Percentiles rank a stretch among this genome's conserved stretches.
phyloP scores from a whole-genome alignment of 306 rosid species.

The Vigna nakashimae region DNA sequence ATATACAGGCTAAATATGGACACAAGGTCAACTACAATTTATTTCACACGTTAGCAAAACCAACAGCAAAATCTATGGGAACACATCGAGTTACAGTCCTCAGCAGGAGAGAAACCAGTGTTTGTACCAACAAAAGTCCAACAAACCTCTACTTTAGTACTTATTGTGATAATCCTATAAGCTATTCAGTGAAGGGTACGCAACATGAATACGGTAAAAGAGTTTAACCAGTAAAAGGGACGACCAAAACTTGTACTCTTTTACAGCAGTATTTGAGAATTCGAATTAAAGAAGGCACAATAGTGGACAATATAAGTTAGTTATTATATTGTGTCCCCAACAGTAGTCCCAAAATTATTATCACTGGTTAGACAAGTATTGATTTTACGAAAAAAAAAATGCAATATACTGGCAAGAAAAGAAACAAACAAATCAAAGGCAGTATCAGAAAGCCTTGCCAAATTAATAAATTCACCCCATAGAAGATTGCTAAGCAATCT shows the following conservation, averaged over 20 bases:
- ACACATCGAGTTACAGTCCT: background rate
- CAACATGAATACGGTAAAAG: background rate
- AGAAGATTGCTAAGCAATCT: constrained; percentile 9
- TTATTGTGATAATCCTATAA: background rate
- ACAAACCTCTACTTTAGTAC: background rate
- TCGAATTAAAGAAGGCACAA: background rate
- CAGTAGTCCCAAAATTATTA: background rate
- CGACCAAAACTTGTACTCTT: background rate
- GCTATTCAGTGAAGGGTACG: constrained; percentile 4
- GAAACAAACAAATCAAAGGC: background rate
- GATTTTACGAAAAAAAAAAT: background rate
- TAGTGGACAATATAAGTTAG: background rate
- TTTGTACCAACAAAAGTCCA: background rate
- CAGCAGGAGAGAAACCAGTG: background rate
- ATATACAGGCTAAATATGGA: background rate
- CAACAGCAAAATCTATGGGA: constrained; percentile 13
- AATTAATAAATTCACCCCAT: background rate
- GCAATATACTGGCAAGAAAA: background rate
- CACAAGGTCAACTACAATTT: background rate
- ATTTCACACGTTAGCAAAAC: background rate
- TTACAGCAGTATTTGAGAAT: background rate
- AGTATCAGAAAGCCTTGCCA: constrained; percentile 6
- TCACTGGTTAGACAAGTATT: background rate
- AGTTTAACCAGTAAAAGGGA: background rate
- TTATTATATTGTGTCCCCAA: background rate